These are phyloP conservation scores for Solanum sparsipilum DNA, from an alignment of 257 asterid genomes.

Conservation along the genomic window DNA sequence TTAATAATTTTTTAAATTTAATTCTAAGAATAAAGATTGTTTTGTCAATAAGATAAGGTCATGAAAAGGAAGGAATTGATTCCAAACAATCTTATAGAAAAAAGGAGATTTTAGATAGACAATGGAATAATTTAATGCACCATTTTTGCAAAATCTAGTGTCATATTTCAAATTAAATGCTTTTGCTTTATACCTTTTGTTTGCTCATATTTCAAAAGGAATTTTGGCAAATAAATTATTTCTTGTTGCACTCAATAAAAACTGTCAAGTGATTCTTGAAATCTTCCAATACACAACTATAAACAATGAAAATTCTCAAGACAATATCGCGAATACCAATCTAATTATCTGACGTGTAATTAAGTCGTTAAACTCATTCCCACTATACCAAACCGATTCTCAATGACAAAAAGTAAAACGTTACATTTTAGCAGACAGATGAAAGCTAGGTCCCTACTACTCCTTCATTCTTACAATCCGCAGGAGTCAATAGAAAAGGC, in stretches of 20 bases:
- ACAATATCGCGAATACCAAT: no score
- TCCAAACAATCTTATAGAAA: not conserved
- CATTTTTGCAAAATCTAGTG: not conserved
- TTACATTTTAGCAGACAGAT: no score
- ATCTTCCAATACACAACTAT: not conserved
- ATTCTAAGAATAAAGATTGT: not conserved
- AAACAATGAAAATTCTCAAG: not conserved
- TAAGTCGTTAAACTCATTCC: no score
- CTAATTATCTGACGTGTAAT: no score
- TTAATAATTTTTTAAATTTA: not conserved
- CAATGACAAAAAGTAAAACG: not conserved
- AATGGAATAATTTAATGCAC: not conserved
- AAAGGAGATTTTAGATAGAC: not conserved
- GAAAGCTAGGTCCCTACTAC: no score
- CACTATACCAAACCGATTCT: not conserved
- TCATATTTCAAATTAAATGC: not conserved
- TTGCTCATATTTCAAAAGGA: not conserved
- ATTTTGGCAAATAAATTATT: not conserved
- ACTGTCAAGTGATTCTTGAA: not conserved
- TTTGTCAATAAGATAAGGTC: not conserved
- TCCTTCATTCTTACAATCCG: no score
- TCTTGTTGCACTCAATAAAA: not conserved
- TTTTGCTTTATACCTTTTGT: not conserved
- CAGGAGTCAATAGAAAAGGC: no score
- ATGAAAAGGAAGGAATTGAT: not conserved